These are phyloP conservation scores for Hondaea fermentalgiana DNA, from an alignment of 108 stramenopile genomes.

Conservation along the genomic window DNA sequence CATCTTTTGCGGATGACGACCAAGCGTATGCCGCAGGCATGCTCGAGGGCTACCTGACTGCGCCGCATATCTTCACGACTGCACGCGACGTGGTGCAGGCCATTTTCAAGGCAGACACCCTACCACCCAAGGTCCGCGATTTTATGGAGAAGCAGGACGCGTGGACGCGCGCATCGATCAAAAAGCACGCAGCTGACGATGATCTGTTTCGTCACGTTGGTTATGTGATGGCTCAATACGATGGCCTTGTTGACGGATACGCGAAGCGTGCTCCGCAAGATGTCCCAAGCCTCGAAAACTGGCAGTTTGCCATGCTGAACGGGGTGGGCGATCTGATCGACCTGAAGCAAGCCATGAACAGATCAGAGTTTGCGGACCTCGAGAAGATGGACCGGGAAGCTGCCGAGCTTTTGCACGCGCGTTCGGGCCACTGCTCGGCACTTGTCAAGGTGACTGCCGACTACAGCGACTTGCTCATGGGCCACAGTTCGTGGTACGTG, in stretches of 20 bases:
- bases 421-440: constrained; percentile 17
- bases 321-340: constrained; percentile 25
- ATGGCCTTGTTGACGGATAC: constrained; percentile 19
- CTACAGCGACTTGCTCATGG: constrained; percentile 5
- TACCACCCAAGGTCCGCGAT: background rate
- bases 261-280: background rate
- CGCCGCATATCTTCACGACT: background rate
- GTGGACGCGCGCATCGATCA: background rate
- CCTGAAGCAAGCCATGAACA: background rate
- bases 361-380: background rate
- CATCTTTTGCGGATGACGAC: background rate
- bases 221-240: constrained; percentile 10
- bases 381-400: background rate
- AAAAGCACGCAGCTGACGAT: background rate
- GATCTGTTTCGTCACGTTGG: background rate
- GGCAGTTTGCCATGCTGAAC: constrained; percentile 18
- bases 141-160: background rate
- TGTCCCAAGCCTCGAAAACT: background rate
- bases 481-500: constrained; percentile 23
- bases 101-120: background rate
- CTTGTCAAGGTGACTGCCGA: constrained; percentile 23
- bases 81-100: background rate
- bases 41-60: background rate
- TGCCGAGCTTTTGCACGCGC: background rate
- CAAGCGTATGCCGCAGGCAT: background rate